Conservation (phyloP, 345 rosid species). For the Eucalyptus camaldulensis region DNA sequence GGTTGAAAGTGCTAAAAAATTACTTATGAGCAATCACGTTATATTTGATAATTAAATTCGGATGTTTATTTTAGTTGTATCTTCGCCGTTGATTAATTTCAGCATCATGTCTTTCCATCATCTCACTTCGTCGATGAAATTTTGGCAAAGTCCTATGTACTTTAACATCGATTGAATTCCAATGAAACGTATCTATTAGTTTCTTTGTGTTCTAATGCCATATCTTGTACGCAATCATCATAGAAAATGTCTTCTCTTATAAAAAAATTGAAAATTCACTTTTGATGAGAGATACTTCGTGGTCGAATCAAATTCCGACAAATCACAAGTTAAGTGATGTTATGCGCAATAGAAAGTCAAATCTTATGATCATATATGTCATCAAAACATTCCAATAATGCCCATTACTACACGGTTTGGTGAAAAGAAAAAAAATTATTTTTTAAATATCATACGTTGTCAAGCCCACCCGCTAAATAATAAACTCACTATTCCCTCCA, state of each 20-base stretch:
- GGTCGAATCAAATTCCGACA: not conserved
- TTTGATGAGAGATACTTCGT: not conserved
- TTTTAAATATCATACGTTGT: not conserved
- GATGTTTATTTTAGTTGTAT: not conserved
- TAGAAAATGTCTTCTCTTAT: not conserved
- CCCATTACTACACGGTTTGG: not conserved
- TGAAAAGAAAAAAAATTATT: not conserved
- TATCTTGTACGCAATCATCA: not conserved
- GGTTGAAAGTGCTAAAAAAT: not conserved
- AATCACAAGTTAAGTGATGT: not conserved
- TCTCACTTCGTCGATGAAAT: not conserved
- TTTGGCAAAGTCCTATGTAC: not conserved
- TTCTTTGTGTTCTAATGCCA: not conserved
- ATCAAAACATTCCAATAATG: not conserved
- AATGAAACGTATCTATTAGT: not conserved
- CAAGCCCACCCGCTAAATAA: not conserved
- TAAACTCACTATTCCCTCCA: not conserved
- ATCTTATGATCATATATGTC: not conserved
- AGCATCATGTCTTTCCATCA: not conserved
- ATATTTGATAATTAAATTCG: not conserved
- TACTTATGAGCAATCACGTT: not conserved
- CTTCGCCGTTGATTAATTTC: accelerated
- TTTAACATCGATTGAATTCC: not conserved
- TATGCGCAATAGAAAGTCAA: not conserved
- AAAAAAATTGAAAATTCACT: not conserved